Evolutionary conservation across 139 green algal species (phyloP), one percentile per base, ranked within the genome.

Genomic region (Yamagishiella unicocca): DNA sequence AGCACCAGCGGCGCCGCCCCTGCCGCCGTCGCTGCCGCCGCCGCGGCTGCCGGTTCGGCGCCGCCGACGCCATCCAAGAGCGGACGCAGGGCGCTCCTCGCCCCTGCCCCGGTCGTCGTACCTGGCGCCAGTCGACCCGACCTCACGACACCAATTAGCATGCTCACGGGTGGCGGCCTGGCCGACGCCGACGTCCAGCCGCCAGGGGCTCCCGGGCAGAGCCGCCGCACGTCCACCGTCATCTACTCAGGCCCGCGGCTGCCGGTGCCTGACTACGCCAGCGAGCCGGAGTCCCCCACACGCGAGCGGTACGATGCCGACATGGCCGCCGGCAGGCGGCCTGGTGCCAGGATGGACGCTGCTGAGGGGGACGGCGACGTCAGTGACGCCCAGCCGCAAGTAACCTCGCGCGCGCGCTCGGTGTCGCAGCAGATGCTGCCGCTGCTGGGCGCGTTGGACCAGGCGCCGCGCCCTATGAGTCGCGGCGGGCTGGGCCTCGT

Each of bases 101-200:
- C 72, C n/a, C 43, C 72, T 40, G 43, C 43, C 27, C 45, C 72
- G 0, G n/a, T 66, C 19, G 42, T 3, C 45, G 70, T 78, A 17
- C 54, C 70, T 58, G 50, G 17, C 40, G 70, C 35, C 38, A 55
- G 27, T 19, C 75, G 75, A 3, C 50, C 75, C 19, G 75, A 82
- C 53, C 45, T 82, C 2, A 42, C 31, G 8, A 82, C 75, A 17
- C 75, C 75, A 24, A 68, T 82, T 33, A 67, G 45, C 31, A 45
- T 64, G 75, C 75, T 82, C 31, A 66, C 27, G n/a, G n/a, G n/a
- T 42, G 73, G 71, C 27, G 42, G 42, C 40, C 43, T 79, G 71
- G n/a, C n/a, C n/a, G n/a, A n/a, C n/a, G n/a, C n/a, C n/a, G 71
- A 64, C 1, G 31, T 43, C 29, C 27, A 33, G 45, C 43, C 73